Conservation (phyloP, 140 eudicot genomes). For the Artemisia princeps region DNA sequence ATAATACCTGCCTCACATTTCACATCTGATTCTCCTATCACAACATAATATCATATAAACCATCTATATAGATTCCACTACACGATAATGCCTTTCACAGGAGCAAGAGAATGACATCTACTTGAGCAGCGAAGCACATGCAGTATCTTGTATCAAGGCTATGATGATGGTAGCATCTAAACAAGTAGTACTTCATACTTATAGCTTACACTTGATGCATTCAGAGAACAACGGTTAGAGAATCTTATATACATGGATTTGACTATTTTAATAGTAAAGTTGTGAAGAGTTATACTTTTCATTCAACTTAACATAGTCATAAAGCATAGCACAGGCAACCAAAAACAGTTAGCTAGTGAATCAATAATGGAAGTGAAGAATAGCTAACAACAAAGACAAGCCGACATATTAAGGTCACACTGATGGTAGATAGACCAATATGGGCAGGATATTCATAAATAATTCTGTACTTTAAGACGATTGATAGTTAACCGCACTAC, state of each 20-base stretch:
- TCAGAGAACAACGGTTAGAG: background rate
- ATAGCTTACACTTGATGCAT: background rate
- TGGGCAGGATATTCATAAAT: constrained; percentile 3
- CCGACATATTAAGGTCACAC: constrained; percentile 4
- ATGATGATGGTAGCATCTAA: too few relatives aligned
- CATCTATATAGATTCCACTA: too few relatives aligned
- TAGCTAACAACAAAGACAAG: background rate
- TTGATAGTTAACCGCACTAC: background rate
- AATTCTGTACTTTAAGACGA: background rate
- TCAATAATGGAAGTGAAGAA: background rate
- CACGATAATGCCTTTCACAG: too few relatives aligned
- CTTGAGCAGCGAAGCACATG: too few relatives aligned
- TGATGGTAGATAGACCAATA: background rate
- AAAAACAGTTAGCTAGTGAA: background rate
- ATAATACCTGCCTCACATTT: background rate
- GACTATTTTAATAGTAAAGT: too few relatives aligned
- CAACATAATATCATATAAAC: too few relatives aligned
- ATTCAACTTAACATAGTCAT: too few relatives aligned
- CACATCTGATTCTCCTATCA: too few relatives aligned
- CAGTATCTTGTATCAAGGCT: too few relatives aligned
- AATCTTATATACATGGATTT: background rate
- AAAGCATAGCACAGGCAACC: background rate
- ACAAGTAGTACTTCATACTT: background rate
- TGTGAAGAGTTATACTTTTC: too few relatives aligned
- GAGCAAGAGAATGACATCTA: too few relatives aligned